Base-by-base conservation (phyloP, 2,329 filamentous ascomycete species). In the Botrytis squamosa region DNA sequence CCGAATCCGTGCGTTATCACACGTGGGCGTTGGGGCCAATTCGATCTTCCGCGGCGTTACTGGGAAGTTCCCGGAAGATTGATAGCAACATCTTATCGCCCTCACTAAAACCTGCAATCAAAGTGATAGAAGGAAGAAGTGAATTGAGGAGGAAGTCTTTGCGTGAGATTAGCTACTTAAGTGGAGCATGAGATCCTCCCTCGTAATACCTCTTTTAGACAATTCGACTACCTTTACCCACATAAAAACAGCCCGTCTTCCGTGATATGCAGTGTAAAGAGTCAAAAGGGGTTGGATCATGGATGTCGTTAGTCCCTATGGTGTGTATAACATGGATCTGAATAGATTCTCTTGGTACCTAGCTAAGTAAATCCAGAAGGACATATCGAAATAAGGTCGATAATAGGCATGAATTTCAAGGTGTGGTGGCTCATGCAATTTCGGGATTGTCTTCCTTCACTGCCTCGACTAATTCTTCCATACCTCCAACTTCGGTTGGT, bases 401-500 rank as follows among this genome's bases (percentile, higher is more conserved):
- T 12, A 44, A 38, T n/a, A 36, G 36, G 38, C 18, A 14, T 22
- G 18, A 9, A 14, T 29, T 29, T 57, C n/a, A 33, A 57, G 52
- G 44, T 18, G n/a, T 40, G 40, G 29, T 40, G 33, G 29, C 68
- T 74, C 77, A 79, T 67, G 76, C 77, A 52, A 80, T 80, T 70
- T 81, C 80, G n/a, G 78, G 80, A 60, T 80, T 80, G 52, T 81
- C 78, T 25, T 78, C 77, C 72, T 80, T 80, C 38, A 80, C 79
- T 52, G 88, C 89, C 74, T 85, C 85, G 49, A 91, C 86, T 75
- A 91, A 80, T 74, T 87, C 88, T 67, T 90, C 87, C 83, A 91
- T 84, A 2, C 85, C 85, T 7, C 89, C 89, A 44, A 92, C 89
- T 75, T 91, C 88, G 4, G 86, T 91, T 33, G 93, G 93, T 0